Base-by-base conservation (phyloP, 768 basidiomycete genomes). In the Lactarius sanguifluus region DNA sequence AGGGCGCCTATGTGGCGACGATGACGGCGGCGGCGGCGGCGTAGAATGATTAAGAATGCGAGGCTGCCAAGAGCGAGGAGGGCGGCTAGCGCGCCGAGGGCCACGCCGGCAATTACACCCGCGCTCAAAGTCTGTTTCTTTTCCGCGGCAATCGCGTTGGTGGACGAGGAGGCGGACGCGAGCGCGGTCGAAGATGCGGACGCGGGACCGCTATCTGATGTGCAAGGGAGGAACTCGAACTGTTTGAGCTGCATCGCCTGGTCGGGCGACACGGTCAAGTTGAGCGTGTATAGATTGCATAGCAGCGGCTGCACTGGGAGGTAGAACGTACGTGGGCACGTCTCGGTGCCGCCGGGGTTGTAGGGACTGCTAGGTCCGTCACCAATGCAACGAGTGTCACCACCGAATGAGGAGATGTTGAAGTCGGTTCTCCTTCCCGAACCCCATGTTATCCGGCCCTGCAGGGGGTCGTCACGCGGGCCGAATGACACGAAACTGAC, bases 211-310 rank as follows among this genome's bases (percentile, higher is more conserved):
- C 7, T 3, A 18, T 3, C 45, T 34, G n/a, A 2, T 25, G 2
- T 18, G 55, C 61, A 62, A 2, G 52, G 61, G 2, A 32, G 3
- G 20, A 32, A 56, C 1, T n/a, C 3, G 61, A 62, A 62, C 20
- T 43, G 16, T 6, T 28, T 28, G 61, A 62, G 20, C 12, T 3
- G 18, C 61, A 62, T 62, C 38, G 28, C 10, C 40, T 62, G 61
- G 3, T 23, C 7, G 28, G 20, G 25, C 12, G 2, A 4, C 28
- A 62, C 61, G 38, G 18, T n/a, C 3, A 62, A 28, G 18, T 38
- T 62, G 12, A 62, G 61, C 38, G 38, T 55, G 38, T 62, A 23
- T 1, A 23, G 38, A 23, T 41, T 18, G 28, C 61, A 62, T 2
- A 20, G 54, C 10, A 40, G 18, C 2, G 18, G 3, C 2, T 6